Evolutionary conservation across 495 filamentous ascomycete genomes (phyloP).

Genomic region (Talaromyces thailandensis): DNA sequence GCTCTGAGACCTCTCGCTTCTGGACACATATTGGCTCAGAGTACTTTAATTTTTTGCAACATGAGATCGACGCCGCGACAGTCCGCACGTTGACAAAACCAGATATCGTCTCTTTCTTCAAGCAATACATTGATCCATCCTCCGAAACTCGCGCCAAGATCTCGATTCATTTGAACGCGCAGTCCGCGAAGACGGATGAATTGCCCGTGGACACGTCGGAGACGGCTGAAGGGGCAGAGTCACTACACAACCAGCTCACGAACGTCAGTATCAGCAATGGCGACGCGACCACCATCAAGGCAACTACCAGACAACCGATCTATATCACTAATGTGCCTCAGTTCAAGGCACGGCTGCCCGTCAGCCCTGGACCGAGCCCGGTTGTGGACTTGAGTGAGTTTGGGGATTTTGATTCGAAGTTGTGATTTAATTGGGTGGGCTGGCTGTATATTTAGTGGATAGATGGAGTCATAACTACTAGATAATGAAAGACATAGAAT

Average conservation of each 20-base stretch:
- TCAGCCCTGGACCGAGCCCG: conserved; percentile 60
- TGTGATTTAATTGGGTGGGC: conserved; percentile 29
- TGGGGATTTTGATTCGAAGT: conserved; percentile 71
- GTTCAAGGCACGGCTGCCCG: conserved; percentile 63
- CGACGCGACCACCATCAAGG: conserved; percentile 3
- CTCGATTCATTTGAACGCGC: conserved; percentile 73
- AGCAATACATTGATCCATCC: conserved; percentile 62
- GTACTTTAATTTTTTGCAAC: conserved; percentile 78
- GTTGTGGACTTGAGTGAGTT: conserved; percentile 71
- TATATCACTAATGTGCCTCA: conserved; percentile 64
- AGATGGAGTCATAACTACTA: conserved; percentile 1
- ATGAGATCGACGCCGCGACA: conserved; percentile 67
- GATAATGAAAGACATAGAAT: neutral
- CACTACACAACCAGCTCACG: conserved; percentile 34
- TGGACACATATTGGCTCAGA: conserved; percentile 82
- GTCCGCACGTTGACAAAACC: conserved; percentile 67
- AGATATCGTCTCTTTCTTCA: conserved; percentile 73
- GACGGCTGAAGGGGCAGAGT: conserved; percentile 32
- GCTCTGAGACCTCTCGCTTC: conserved; percentile 72
- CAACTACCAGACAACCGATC: conserved; percentile 21
- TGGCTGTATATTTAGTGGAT: neutral
- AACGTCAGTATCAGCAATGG: conserved; percentile 24
- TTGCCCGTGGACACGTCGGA: conserved; percentile 27
- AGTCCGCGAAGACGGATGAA: conserved; percentile 28
- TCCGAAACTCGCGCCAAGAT: conserved; percentile 71